Evolutionary conservation across 805 yeast genomes (phyloP), one percentile per base, ranked within the genome.

Genomic region (Yarrowia alimentaria): DNA sequence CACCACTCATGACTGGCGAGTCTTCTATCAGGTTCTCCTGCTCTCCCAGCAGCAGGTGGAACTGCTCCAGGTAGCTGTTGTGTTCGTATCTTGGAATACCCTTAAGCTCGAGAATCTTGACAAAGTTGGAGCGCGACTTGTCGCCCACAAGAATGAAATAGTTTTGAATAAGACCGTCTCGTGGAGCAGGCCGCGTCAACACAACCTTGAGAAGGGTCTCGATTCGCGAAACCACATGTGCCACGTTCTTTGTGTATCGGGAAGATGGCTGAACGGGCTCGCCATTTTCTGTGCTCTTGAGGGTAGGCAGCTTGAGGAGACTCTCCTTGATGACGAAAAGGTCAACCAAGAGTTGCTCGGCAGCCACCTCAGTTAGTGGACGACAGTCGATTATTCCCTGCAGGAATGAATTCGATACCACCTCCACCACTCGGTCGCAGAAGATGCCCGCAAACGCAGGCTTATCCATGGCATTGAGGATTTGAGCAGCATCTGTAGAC

Each of bases 291-390:
- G 50, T 21, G 22, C 37, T 43, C 20, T 50, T 59, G 50, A 58
- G 53, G 5, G 57, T 56, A 8, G 68, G 62, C 37, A 63, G 57
- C 24, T 54, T 58, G 42, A 59, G 56, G 30, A 86, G 72, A 20
- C 76, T 69, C 20, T 72, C 70, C 60, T 83, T 85, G 59, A 91
- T 64, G 7, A 76, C 72, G 30, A 81, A 80, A 2, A 85, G 61
- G 66, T 91, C 99, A 17, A 85, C 68, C 30, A 83, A 68, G 60
- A 91, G 71, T 63, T 91, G 97, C 63, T 90, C 96, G 3, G 91
- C 84, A 60, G 75, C 75, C 10, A 80, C 70, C 30, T 81, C 85
- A 1, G 80, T 71, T n/a, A 79, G 67, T 0, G 96, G 95, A 51
- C 78, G 81, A 26, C 85, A 69, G 48, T 74, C 73, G 6, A 78